These are phyloP conservation scores for Cyberlindnera mississippiensis DNA, from an alignment of 805 yeast genomes.

Conservation along the genomic window DNA sequence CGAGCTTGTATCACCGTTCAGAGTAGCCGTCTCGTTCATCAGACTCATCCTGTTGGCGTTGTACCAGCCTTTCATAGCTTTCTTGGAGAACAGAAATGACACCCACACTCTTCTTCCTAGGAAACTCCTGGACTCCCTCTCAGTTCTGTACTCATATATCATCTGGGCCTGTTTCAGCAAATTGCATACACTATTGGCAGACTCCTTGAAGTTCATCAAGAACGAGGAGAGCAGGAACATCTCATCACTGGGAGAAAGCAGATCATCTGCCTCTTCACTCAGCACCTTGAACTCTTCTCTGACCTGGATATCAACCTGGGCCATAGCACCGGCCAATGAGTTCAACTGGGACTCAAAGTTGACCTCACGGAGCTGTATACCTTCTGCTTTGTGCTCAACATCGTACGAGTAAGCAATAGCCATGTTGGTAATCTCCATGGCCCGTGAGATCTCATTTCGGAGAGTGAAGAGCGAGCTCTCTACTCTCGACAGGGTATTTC, in stretches of 20 bases:
- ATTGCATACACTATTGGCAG: conserved; percentile 30
- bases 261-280: conserved; percentile 23
- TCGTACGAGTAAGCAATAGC: conserved; percentile 39
- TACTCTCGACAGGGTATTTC: conserved; percentile 30
- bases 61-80: conserved; percentile 36
- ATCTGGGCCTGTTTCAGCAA: conserved; percentile 31
- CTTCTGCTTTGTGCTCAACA: conserved; percentile 27
- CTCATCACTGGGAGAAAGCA: conserved; percentile 44
- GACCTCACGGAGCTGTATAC: conserved; percentile 18
- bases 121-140: conserved; percentile 33
- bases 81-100: conserved; percentile 33
- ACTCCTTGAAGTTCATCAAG: conserved; percentile 42
- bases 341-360: conserved; percentile 27
- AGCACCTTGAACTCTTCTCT: conserved; percentile 32
- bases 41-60: conserved; percentile 21
- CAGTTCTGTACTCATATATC: conserved; percentile 29
- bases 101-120: conserved; percentile 42
- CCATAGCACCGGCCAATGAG: conserved; percentile 30
- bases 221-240: conserved; percentile 47
- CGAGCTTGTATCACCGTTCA: conserved; percentile 28
- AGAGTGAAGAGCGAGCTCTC: conserved; percentile 32
- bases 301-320: conserved; percentile 32
- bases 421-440: conserved; percentile 31
- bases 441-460: conserved; percentile 32
- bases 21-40: conserved; percentile 32